Evolutionary conservation across 495 filamentous ascomycete species (phyloP).

Genomic region (Lentithecium fluviatile): DNA sequence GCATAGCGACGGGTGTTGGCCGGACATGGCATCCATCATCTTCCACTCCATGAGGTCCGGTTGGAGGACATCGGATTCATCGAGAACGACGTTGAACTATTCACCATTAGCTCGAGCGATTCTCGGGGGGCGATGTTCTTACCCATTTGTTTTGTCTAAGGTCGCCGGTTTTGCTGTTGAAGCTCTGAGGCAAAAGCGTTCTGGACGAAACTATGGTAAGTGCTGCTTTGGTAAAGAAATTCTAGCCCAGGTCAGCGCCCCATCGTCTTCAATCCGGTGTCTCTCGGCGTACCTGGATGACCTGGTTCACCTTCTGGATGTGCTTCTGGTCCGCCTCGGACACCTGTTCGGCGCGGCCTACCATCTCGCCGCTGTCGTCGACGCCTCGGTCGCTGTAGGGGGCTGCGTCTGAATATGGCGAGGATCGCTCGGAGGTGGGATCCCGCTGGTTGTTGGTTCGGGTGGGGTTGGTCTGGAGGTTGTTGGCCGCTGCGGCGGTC

Average conservation of each 20-base stretch:
- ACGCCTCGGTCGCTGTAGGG: conserved; percentile 20
- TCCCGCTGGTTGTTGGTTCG: conserved; percentile 38
- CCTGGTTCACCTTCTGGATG: conserved; percentile 71
- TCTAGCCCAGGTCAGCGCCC: conserved; percentile 54
- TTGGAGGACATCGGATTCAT: conserved; percentile 82
- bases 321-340: conserved; percentile 32
- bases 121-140: conserved; percentile 44
- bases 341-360: conserved; percentile 27
- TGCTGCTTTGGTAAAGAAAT: conserved; percentile 86
- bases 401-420: conserved; percentile 28
- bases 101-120: conserved; percentile 16
- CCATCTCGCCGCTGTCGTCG: conserved; percentile 34
- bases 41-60: conserved; percentile 80
- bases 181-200: conserved; percentile 62
- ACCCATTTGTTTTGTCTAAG: conserved; percentile 91
- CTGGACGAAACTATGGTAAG: conserved; percentile 80
- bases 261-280: neutral
- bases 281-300: conserved; percentile 68
- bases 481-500: conserved; percentile 35
- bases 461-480: conserved; percentile 36
- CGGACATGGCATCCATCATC: conserved; percentile 68
- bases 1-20: conserved; percentile 78
- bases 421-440: conserved; percentile 22
- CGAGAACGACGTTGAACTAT: conserved; percentile 91
- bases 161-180: conserved; percentile 56